Evolutionary conservation across 495 filamentous ascomycete species (phyloP).

Genomic region (Margaritispora aquatica): DNA sequence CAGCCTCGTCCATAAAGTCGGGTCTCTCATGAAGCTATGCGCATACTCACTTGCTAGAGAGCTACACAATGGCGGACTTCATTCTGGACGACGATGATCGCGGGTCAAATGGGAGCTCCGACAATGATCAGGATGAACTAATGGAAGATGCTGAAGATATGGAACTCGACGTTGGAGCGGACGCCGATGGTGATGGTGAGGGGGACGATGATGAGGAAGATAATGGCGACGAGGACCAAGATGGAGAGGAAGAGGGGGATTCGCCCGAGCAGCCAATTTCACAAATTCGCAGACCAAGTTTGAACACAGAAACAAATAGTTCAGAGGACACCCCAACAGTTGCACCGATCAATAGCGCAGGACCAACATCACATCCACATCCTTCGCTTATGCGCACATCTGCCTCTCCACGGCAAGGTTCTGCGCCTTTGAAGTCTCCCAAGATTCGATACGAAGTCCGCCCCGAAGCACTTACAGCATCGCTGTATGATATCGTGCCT

Average conservation of each 20-base stretch:
- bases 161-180: constrained; percentile 33
- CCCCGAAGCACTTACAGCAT: constrained; percentile 75
- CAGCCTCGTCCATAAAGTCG: no score
- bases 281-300: constrained; percentile 36
- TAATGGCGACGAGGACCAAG: constrained; percentile 51
- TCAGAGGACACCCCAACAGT: constrained; percentile 19
- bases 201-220: constrained; percentile 59
- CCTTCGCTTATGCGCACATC: constrained; percentile 36
- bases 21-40: constrained; percentile 6
- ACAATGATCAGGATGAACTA: constrained; percentile 64
- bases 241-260: constrained; percentile 53
- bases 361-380: constrained; percentile 22
- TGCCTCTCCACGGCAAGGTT: constrained; percentile 39
- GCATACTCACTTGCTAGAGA: constrained; percentile 8
- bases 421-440: constrained; percentile 31
- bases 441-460: constrained; percentile 60
- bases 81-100: constrained; percentile 50
- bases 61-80: constrained; percentile 24
- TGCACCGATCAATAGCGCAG: constrained; percentile 13
- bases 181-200: constrained; percentile 46
- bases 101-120: constrained; percentile 59
- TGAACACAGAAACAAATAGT: constrained; percentile 33
- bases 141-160: constrained; percentile 58
- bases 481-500: constrained; percentile 89
- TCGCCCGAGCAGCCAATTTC: constrained; percentile 52